phyloP scores from a whole-genome alignment of 495 filamentous ascomycete species.

The Platismatia glauca region DNA sequence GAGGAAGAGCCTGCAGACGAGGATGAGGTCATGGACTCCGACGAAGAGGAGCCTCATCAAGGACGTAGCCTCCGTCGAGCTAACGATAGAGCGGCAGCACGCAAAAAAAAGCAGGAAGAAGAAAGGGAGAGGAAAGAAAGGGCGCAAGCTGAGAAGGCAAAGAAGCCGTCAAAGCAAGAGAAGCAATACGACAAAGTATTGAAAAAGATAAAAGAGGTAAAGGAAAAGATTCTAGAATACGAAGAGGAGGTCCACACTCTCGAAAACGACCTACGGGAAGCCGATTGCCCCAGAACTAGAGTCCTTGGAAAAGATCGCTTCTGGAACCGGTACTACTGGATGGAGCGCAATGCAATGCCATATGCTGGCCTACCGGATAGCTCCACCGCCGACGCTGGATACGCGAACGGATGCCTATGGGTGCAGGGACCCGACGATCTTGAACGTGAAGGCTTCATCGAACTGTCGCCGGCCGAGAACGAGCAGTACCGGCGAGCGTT shows the following conservation, averaged over 20 bases:
- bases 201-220: slow-evolving; percentile 78
- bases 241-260: slow-evolving; percentile 75
- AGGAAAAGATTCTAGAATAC: slow-evolving; percentile 64
- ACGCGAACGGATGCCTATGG: slow-evolving; percentile 93
- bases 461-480: slow-evolving; percentile 59
- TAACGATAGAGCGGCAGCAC: slow-evolving; percentile 65
- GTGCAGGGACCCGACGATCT: slow-evolving; percentile 89
- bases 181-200: slow-evolving; percentile 77
- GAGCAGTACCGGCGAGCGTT: slow-evolving; percentile 54
- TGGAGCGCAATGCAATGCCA: slow-evolving; percentile 97
- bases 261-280: slow-evolving; percentile 87
- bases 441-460: slow-evolving; percentile 77
- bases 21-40: slow-evolving; percentile 50
- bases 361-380: slow-evolving; percentile 79
- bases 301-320: slow-evolving; percentile 88
- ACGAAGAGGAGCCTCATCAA: slow-evolving; percentile 51
- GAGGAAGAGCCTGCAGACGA: slow-evolving; percentile 53
- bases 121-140: slow-evolving; percentile 73
- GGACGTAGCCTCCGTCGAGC: slow-evolving; percentile 68
- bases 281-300: slow-evolving; percentile 82
- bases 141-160: slow-evolving; percentile 68
- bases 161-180: slow-evolving; percentile 76
- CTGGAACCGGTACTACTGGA: slow-evolving; percentile 98
- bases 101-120: slow-evolving; percentile 71
- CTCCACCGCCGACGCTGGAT: slow-evolving; percentile 76